Conservation (phyloP, 1,284 basidiomycete species). For the Ceratorhiza oryzae-sativae region DNA sequence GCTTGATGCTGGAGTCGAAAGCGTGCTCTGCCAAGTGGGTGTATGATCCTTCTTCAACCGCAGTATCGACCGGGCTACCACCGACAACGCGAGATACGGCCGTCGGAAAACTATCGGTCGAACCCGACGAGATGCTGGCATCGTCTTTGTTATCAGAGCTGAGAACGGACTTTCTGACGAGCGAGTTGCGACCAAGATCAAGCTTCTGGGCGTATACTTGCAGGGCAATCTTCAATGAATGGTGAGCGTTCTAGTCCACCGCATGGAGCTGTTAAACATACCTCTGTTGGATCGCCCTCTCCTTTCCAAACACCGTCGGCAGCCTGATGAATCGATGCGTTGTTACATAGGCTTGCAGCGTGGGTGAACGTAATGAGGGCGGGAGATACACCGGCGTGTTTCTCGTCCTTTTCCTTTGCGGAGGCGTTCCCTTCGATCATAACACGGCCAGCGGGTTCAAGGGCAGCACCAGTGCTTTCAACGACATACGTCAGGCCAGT, state of each 20-base stretch:
- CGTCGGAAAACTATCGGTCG: constrained; percentile 11
- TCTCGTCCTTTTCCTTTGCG: constrained; percentile 44
- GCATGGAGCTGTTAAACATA: background rate
- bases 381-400: constrained; percentile 43
- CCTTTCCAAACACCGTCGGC: constrained; percentile 65
- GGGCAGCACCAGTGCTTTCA: constrained; percentile 39
- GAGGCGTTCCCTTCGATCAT: constrained; percentile 45
- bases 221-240: constrained; percentile 56
- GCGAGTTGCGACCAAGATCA: constrained; percentile 48
- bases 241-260: background rate
- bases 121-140: constrained; percentile 3
- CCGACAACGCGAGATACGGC: constrained; percentile 18
- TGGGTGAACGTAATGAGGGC: constrained; percentile 52
- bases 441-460: constrained; percentile 44
- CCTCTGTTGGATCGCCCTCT: constrained; percentile 72
- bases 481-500: constrained; percentile 38
- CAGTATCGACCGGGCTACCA: constrained; percentile 29
- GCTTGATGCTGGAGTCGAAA: constrained; percentile 69
- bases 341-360: constrained; percentile 57
- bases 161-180: constrained; percentile 22
- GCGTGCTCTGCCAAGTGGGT: constrained; percentile 58
- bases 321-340: constrained; percentile 53
- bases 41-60: constrained; percentile 37
- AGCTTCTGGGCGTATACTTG: constrained; percentile 68
- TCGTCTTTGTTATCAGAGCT: constrained; percentile 28